phyloP scores from a whole-genome alignment of 2,329 filamentous ascomycete genomes.

The Aspergillus novoparasiticus region DNA sequence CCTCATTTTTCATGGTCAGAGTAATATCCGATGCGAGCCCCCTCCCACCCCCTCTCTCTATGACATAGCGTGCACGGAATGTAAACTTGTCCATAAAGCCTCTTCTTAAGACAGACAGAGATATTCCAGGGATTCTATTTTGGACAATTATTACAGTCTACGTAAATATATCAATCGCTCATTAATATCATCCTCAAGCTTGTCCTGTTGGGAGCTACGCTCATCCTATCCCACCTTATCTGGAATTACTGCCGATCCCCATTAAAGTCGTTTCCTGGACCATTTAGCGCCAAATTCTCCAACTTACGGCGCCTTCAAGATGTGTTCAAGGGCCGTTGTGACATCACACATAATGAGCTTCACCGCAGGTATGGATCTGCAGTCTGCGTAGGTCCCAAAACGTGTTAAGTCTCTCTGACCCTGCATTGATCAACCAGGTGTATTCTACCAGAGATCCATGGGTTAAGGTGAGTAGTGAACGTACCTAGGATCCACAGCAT shows the following conservation, averaged over 20 bases:
- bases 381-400: slow-evolving; percentile 79
- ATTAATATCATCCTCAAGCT: neutral
- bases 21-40: neutral
- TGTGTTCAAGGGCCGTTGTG: slow-evolving; percentile 9
- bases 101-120: neutral
- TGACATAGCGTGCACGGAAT: neutral
- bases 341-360: slow-evolving; percentile 40
- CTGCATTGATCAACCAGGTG: slow-evolving; percentile 71
- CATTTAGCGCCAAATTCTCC: slow-evolving; percentile 12
- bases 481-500: neutral
- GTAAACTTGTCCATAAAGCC: neutral
- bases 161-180: neutral
- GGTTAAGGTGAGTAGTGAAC: slow-evolving; percentile 26
- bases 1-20: neutral
- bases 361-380: slow-evolving; percentile 73
- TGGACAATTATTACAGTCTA: neutral
- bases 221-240: neutral
- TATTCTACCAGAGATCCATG: slow-evolving; percentile 72
- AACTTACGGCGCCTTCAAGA: slow-evolving; percentile 12
- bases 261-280: slow-evolving; percentile 9
- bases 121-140: neutral
- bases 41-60: neutral
- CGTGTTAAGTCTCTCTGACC: slow-evolving; percentile 71
- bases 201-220: neutral
- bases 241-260: slow-evolving; percentile 4